Evolutionary conservation across 202 grass and related monocot species (phyloP), one percentile per base, ranked within the genome.

Genomic region (Panicum virgatum): DNA sequence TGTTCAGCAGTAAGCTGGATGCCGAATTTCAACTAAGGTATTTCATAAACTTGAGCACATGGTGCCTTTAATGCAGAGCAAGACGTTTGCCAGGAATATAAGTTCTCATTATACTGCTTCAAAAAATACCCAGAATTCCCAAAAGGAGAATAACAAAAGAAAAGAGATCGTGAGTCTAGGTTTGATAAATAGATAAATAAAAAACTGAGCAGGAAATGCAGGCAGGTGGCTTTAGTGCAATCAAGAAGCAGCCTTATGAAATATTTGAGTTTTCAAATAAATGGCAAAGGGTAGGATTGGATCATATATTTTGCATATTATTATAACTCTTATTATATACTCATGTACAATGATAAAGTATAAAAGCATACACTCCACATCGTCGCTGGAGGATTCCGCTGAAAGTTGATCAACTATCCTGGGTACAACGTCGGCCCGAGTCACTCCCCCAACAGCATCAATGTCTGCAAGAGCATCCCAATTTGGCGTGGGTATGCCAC

Each of bases 391-490:
- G 76, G 93, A 90, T 80, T 98, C 92, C 13, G 92, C 83, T 58
- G 91, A 92, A 80, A 98, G 96, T 66, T 98, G 96, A 82, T 93
- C 53, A 66, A 98, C 90, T 78, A 98, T 98, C 80, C 85, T 92
- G 45, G 96, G 96, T 63, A 98, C 89, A 64, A 98, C 96, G 61
- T 98, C 96, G 63, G 96, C 92, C 71, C 96, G 82, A 72, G 96
- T 98, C 74, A 98, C 96, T 82, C 96, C 96, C 42, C 92, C 96
- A 14, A 82, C 92, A 75, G 89, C 89, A 93, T 96, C 96, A 83
- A 98, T 96, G 80, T 98, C 96, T 14, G 96, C 96, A 81, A 98
- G 96, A 83, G 96, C 92, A 76, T 98, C 96, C 96, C 96, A 98
- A 81, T 98, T 98, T 23, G 96, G 96, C 11, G 96, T 98, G 15